Conservation (phyloP, 2,329 filamentous ascomycete genomes). For the Fusarium pseudoanthophilum region DNA sequence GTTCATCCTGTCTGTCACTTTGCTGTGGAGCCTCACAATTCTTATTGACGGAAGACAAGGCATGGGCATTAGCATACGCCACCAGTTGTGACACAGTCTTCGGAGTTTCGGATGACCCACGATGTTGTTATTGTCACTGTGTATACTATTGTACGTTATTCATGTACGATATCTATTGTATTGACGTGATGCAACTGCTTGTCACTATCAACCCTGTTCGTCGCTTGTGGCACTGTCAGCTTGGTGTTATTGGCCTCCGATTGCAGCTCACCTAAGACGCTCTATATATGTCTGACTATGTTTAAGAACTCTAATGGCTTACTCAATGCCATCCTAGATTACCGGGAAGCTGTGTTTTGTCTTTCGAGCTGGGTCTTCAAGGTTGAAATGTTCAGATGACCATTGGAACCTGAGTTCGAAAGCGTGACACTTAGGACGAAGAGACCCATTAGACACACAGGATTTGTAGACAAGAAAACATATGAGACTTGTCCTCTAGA, state of each 20-base stretch:
- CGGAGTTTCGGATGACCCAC: slow-evolving; percentile 37
- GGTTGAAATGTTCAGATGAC: accelerated
- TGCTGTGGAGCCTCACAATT: slow-evolving; percentile 27
- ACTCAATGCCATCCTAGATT: neutral
- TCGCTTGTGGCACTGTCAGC: neutral
- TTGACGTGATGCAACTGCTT: neutral
- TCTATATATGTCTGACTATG: neutral
- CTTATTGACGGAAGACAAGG: neutral
- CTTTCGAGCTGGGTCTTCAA: neutral
- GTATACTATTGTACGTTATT: neutral
- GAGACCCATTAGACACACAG: neutral
- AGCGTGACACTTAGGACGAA: too few species aligned
- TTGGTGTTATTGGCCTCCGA: neutral
- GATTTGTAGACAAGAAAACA: neutral
- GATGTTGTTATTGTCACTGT: slow-evolving; percentile 3
- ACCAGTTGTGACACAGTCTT: slow-evolving; percentile 36
- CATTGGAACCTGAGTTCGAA: too few species aligned
- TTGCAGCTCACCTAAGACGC: neutral
- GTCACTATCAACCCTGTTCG: neutral
- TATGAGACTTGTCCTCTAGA: accelerated
- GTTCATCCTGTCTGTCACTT: slow-evolving; percentile 35
- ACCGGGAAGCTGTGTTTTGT: too few species aligned
- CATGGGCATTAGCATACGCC: slow-evolving; percentile 30
- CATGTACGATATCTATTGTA: neutral
- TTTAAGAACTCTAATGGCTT: too few species aligned